phyloP scores from a whole-genome alignment of 768 basidiomycete species.

The Suillus discolor region DNA sequence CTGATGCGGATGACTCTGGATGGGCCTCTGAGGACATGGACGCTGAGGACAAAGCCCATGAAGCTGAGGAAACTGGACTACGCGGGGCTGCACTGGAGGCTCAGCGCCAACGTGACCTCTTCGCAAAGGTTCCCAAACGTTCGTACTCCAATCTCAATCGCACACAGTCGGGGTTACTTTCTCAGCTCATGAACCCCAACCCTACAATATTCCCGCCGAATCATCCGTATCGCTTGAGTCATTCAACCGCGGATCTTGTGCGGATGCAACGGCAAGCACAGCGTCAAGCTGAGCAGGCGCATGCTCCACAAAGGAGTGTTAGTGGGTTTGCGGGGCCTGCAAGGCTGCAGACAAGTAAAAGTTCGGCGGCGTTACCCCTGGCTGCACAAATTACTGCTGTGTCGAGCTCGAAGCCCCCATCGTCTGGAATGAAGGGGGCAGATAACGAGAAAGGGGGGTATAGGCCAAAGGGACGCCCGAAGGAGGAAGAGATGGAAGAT shows the following conservation, averaged over 20 bases:
- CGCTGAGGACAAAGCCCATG: conserved; percentile 33
- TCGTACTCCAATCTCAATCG: conserved; percentile 64
- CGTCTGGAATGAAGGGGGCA: conserved; percentile 24
- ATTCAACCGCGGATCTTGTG: conserved; percentile 49
- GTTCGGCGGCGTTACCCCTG: conserved; percentile 60
- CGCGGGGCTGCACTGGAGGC: conserved; percentile 63
- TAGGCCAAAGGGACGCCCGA: conserved; percentile 65
- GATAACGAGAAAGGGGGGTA: conserved; percentile 46
- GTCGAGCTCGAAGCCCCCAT: conserved; percentile 29
- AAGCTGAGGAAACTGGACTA: conserved; percentile 36
- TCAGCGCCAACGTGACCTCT: conserved; percentile 67
- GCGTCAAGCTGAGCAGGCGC: conserved; percentile 22
- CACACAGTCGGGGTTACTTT: conserved; percentile 59
- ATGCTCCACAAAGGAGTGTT: conserved; percentile 30
- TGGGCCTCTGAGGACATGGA: conserved; percentile 66
- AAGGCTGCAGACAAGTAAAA: conserved; percentile 54
- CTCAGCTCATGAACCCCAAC: conserved; percentile 73
- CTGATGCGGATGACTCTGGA: conserved; percentile 57
- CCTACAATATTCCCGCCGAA: conserved; percentile 57
- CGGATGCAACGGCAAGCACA: conserved; percentile 20
- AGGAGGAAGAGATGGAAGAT: conserved; percentile 70
- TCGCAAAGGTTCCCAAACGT: conserved; percentile 65
- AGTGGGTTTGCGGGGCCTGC: conserved; percentile 33
- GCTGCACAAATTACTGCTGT: conserved; percentile 49
- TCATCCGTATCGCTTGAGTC: conserved; percentile 60